phyloP scores from a whole-genome alignment of 768 basidiomycete genomes.

The Phaffia australis region DNA sequence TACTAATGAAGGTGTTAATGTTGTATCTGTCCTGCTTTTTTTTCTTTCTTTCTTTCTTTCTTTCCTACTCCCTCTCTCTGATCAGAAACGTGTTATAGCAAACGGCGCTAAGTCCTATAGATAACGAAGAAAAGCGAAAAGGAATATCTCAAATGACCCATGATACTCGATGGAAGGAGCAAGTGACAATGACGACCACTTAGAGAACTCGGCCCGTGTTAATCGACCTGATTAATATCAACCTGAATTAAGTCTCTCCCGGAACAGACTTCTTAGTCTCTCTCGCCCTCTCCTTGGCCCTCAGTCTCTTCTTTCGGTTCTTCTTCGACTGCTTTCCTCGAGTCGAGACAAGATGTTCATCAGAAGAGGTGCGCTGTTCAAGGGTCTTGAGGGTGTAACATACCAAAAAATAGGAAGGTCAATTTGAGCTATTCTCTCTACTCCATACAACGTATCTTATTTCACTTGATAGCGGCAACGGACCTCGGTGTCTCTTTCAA shows the following conservation, averaged over 20 bases:
- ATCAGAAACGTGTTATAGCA: not conserved
- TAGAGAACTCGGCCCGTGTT: not conserved
- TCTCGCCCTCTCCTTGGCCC: constrained; percentile 14
- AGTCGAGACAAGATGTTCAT: no score
- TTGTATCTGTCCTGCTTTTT: not conserved
- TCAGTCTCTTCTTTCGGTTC: constrained; percentile 1
- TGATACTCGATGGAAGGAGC: no score
- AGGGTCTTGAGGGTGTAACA: no score
- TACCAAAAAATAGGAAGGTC: no score
- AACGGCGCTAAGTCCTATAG: not conserved
- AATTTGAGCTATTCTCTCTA: no score
- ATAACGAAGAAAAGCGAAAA: not conserved
- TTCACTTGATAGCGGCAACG: no score
- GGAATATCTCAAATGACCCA: not conserved
- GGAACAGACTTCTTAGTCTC: not conserved
- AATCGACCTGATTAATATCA: not conserved
- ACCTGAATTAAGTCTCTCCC: not conserved
- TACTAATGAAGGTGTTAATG: no score
- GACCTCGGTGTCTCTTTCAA: no score
- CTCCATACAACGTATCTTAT: no score
- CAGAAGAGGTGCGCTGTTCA: no score
- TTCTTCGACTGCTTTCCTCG: constrained; percentile 2
- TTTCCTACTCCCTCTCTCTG: no score
- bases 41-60: not conserved
- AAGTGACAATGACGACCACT: not conserved